Conservation (phyloP, 2,329 filamentous ascomycete genomes). For the Chaetomium sp. region DNA sequence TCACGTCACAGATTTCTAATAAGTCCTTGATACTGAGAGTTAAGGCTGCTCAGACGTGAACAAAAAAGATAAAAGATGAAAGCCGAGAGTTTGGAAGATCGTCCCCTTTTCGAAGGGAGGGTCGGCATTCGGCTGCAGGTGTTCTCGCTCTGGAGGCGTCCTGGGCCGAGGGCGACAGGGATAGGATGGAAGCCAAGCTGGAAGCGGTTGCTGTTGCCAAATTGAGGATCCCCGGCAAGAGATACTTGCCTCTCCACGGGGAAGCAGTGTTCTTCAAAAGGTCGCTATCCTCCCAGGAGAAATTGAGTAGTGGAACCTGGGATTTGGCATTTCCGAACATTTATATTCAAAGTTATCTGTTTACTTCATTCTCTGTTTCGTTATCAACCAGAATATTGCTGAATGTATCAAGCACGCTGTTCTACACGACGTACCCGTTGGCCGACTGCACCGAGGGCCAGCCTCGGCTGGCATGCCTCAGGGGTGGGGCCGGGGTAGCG, state of each 20-base stretch:
- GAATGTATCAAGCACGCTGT: neutral
- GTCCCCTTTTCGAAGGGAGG: constrained; percentile 32
- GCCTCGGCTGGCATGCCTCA: constrained; percentile 27
- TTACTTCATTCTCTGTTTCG: neutral
- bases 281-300: no score
- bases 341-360: neutral
- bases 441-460: constrained; percentile 17
- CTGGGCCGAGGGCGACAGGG: constrained; percentile 33
- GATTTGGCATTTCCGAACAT: no score
- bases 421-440: constrained; percentile 6
- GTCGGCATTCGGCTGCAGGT: constrained; percentile 36
- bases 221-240: neutral
- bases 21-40: neutral
- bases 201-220: neutral
- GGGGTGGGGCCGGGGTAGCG: constrained; percentile 22
- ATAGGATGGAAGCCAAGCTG: constrained; percentile 23
- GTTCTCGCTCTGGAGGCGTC: constrained; percentile 19
- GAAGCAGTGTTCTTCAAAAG: neutral
- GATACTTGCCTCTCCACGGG: neutral
- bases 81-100: constrained; percentile 16
- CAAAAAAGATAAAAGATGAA: constrained; percentile 14
- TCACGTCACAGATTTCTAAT: constrained; percentile 15
- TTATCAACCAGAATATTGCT: neutral
- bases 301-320: neutral
- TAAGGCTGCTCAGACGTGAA: constrained; percentile 15